These are phyloP conservation scores for Euphorbia pulcherrima DNA, from an alignment of 345 rosid species.

Conservation along the genomic window DNA sequence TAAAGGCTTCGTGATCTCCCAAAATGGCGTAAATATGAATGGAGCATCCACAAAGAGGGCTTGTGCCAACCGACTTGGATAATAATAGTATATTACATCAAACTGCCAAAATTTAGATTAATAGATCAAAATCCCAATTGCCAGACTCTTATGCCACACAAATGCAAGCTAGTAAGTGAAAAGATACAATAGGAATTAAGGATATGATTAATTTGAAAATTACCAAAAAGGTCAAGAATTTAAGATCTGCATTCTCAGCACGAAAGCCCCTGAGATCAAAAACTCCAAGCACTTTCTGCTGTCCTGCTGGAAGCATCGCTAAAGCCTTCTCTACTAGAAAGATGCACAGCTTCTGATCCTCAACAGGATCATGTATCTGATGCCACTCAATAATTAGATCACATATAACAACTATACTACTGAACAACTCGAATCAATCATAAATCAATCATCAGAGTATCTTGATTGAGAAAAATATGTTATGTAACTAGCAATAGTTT, in stretches of 20 bases:
- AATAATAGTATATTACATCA: constrained; percentile 78
- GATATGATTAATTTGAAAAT: constrained; percentile 1
- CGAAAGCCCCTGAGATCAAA: constrained; percentile 76
- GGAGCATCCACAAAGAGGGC: constrained; percentile 94
- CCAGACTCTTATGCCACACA: not conserved
- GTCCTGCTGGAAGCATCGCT: constrained; percentile 61
- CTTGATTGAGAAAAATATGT: not conserved
- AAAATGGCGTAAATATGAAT: constrained; percentile 71
- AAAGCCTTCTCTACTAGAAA: constrained; percentile 74
- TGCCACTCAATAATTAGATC: constrained; percentile 8
- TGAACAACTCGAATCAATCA: constrained; percentile 2
- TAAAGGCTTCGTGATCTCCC: constrained; percentile 77
- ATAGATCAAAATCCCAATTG: constrained; percentile 7
- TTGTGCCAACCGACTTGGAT: constrained; percentile 80
- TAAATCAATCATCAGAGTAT: not conserved
- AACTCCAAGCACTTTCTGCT: constrained; percentile 69
- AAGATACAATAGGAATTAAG: not conserved
- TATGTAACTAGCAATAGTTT: not conserved
- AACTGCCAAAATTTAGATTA: constrained; percentile 46
- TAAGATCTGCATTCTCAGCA: constrained; percentile 63
- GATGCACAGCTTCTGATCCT: constrained; percentile 73
- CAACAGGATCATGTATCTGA: constrained; percentile 64
- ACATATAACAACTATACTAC: constrained; percentile 6
- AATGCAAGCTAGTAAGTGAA: not conserved
- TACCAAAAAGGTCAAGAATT: constrained; percentile 77